These are phyloP conservation scores for Phytophthora sansomeana DNA, from an alignment of 352 stramenopile species.

Conservation along the genomic window DNA sequence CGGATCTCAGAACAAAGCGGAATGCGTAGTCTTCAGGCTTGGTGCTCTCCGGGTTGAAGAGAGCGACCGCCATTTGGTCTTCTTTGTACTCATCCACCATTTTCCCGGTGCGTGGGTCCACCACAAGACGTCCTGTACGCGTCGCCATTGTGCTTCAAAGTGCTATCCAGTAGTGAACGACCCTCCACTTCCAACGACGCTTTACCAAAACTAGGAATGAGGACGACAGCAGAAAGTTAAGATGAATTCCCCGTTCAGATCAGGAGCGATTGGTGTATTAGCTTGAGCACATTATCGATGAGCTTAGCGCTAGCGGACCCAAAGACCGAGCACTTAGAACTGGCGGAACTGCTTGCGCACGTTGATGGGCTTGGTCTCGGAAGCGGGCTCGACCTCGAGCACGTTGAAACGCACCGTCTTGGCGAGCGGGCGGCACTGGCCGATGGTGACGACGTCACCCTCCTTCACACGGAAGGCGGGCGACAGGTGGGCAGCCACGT, in stretches of 20 bases:
- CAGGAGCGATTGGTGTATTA: constrained; percentile 35
- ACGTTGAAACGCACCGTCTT: constrained; percentile 99
- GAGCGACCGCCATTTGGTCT: constrained; percentile 68
- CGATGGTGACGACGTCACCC: constrained; percentile 99
- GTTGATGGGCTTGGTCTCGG: constrained; percentile 96
- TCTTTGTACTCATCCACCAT: constrained; percentile 77
- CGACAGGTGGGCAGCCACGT: constrained; percentile 98
- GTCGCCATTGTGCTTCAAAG: constrained; percentile 51
- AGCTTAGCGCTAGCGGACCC: constrained; percentile 7
- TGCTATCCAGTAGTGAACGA: neutral
- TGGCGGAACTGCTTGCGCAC: constrained; percentile 99
- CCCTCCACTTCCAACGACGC: neutral
- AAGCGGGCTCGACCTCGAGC: constrained; percentile 95
- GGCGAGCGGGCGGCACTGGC: constrained; percentile 99
- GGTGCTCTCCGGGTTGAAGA: constrained; percentile 53
- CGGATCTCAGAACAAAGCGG: constrained; percentile 54
- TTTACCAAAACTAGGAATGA: neutral
- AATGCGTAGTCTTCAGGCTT: constrained; percentile 54
- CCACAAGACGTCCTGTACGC: constrained; percentile 59
- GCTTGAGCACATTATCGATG: constrained; percentile 10
- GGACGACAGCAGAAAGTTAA: neutral
- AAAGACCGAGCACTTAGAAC: constrained; percentile 86
- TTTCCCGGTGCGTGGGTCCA: constrained; percentile 62
- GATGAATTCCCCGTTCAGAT: constrained; percentile 32
- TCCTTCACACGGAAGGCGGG: constrained; percentile 99